Base-by-base conservation (phyloP, 345 rosid species). In the Nasturtium officinale region DNA sequence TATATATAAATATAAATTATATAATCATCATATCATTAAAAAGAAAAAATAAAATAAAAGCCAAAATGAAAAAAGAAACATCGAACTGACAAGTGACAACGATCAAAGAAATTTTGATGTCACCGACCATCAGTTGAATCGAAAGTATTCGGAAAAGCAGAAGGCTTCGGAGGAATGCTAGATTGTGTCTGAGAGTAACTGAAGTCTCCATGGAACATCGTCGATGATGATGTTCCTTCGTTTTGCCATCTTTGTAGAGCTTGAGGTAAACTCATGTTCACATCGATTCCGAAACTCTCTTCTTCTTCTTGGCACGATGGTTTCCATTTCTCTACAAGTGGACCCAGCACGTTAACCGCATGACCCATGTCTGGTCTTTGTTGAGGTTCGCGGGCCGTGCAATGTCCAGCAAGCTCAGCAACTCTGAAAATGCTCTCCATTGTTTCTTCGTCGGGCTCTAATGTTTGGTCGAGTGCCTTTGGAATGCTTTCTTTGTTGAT, bases 311-410 rank as follows among this genome's bases (percentile, higher is more conserved):
- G 85, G 67, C 61, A 62, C 17, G 89, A 28, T 5, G 99, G 98
- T 76, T 81, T 92, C 99, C 99, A 95, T 23, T 84, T 90, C 82
- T 95, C 90, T 37, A 95, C 96, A 0, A 88, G 86, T 0, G 97
- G 96, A 16, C 84, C 89, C 23, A 93, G 60, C 1, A 90, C 84
- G 53, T 85, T 85, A 20, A 93, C 98, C 0, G 89, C 96, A 20
- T 90, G 94, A 13, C 97, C 95, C 90, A 93, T 90, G 77, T 90
- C 97, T 0, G 98, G 98, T 83, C 96, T 83, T 57, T 85, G 98
- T 56, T 77, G 56, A 2, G 97, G 97, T 67, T 93, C 97, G 0
- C 89, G 81, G 2, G 89, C 88, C 23, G 98, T 93, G 86, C 97
- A 93, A 35, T 93, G 94, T 28, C 92, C 97, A 9, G 98, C 97